Evolutionary conservation across 2,329 filamentous ascomycete genomes (phyloP).

Genomic region (Colletotrichum neosansevieriae): DNA sequence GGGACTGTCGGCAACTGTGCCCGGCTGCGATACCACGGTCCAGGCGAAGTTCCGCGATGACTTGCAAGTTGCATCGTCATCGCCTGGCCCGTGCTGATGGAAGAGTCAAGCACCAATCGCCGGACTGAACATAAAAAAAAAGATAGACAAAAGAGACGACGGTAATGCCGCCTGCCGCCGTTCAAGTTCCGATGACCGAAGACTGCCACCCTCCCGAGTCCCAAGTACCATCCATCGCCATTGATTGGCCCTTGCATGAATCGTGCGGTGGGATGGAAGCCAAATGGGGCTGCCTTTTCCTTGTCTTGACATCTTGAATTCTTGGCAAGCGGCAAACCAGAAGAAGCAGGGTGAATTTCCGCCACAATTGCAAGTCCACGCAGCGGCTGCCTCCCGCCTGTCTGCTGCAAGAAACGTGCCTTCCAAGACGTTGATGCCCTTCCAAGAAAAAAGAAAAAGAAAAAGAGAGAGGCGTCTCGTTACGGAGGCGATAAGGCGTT

Average conservation of each 20-base stretch:
- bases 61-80: background rate
- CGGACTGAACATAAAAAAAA: background rate
- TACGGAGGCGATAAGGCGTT: conserved; percentile 13
- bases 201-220: background rate
- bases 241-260: conserved; percentile 37
- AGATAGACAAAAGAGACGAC: conserved; percentile 16
- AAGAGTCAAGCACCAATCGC: conserved; percentile 2
- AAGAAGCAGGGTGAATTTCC: background rate
- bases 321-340: background rate
- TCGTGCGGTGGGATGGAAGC: conserved; percentile 36
- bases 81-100: too few relatives aligned
- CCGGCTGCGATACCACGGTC: conserved; percentile 8
- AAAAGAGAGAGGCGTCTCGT: conserved; percentile 23
- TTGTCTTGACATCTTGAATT: background rate
- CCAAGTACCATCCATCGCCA: conserved; percentile 18
- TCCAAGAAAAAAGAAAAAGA: background rate
- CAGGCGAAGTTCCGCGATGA: background rate
- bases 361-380: background rate
- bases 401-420: background rate
- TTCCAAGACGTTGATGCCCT: background rate
- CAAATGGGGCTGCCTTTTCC: conserved; percentile 17
- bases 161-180: conserved; percentile 24
- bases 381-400: background rate
- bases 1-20: conserved; percentile 8
- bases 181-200: conserved; percentile 34